Evolutionary conservation across 176 grass and related monocot genomes (phyloP).

Genomic region (Pontederia paniculata): DNA sequence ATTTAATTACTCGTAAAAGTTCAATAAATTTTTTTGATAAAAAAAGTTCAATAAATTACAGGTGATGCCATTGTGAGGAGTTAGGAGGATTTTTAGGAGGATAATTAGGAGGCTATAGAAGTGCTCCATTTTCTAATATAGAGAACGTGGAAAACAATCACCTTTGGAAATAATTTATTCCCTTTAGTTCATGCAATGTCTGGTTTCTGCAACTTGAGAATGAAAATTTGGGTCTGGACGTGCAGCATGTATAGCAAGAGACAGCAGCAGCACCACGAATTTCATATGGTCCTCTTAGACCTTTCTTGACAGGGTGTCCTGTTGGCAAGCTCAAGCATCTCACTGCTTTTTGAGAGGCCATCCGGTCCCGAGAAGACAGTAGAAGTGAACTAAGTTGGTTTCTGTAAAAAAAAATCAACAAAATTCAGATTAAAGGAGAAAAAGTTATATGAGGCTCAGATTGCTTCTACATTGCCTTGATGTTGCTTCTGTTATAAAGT

Average conservation of each 20-base stretch:
- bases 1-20: too few species aligned
- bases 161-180: conserved; percentile 53
- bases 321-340: conserved; percentile 45
- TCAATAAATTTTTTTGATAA: too few species aligned
- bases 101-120: too few species aligned
- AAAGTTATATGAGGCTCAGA: conserved; percentile 2
- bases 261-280: conserved; percentile 65
- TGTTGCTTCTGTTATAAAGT: too few species aligned
- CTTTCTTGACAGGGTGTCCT: conserved; percentile 27
- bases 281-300: conserved; percentile 50
- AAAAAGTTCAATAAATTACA: too few species aligned
- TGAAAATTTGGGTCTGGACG: conserved; percentile 56
- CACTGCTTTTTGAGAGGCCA: conserved; percentile 61
- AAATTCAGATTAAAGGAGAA: conserved; percentile 9
- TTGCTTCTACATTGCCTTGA: too few species aligned
- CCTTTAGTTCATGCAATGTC: conserved; percentile 29
- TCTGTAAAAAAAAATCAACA: conserved; percentile 32
- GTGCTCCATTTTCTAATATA: conserved; percentile 9
- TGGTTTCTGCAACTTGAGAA: conserved; percentile 65
- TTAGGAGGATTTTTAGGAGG: too few species aligned
- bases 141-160: conserved; percentile 24
- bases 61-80: too few species aligned
- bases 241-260: conserved; percentile 61
- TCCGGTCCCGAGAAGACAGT: conserved; percentile 63
- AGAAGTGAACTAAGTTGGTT: conserved; percentile 77